Conservation (phyloP, 2,329 filamentous ascomycete species). For the Curvularia hawaiiensis region DNA sequence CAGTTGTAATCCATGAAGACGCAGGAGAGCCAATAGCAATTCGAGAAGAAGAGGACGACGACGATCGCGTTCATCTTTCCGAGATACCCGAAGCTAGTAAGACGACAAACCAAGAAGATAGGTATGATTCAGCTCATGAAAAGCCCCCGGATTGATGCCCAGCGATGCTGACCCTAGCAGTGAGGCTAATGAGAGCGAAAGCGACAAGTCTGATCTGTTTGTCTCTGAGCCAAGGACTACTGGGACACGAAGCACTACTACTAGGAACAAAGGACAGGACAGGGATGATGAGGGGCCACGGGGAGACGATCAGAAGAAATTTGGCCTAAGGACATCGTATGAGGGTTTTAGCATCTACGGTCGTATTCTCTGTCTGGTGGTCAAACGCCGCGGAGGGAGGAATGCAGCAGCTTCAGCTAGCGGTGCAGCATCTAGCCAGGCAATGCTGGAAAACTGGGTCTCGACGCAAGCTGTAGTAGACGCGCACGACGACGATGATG, state of each 20-base stretch:
- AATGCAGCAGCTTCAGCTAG: slow-evolving; percentile 22
- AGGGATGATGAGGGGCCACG: slow-evolving; percentile 48
- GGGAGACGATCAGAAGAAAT: slow-evolving; percentile 92
- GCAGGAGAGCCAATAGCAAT: slow-evolving; percentile 54
- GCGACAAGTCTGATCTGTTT: slow-evolving; percentile 42
- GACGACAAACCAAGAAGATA: slow-evolving; percentile 15
- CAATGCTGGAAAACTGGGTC: slow-evolving; percentile 52
- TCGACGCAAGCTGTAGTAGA: slow-evolving; percentile 49
- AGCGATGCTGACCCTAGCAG: slow-evolving; percentile 20
- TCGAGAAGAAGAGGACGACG: slow-evolving; percentile 63
- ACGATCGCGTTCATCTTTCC: slow-evolving; percentile 55
- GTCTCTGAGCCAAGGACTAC: slow-evolving; percentile 27
- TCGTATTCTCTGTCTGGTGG: slow-evolving; percentile 86
- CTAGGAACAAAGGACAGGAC: slow-evolving; percentile 22
- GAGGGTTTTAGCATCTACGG: slow-evolving; percentile 97
- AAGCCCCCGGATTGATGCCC: slow-evolving; percentile 20
- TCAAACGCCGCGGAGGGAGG: slow-evolving; percentile 68
- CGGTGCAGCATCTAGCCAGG: slow-evolving; percentile 39
- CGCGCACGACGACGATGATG: slow-evolving; percentile 43
- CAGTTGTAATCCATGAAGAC: slow-evolving; percentile 50
- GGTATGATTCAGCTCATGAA: slow-evolving; percentile 22
- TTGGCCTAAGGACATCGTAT: slow-evolving; percentile 83
- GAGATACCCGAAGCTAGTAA: slow-evolving; percentile 62
- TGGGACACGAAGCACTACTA: slow-evolving; percentile 14
- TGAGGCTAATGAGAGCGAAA: slow-evolving; percentile 39